A percentile compares a stretch with the other conserved stretches of the same genome.
These are phyloP conservation scores for Tricholoma saponaceum DNA, from an alignment of 768 basidiomycete species.

Conservation along the genomic window DNA sequence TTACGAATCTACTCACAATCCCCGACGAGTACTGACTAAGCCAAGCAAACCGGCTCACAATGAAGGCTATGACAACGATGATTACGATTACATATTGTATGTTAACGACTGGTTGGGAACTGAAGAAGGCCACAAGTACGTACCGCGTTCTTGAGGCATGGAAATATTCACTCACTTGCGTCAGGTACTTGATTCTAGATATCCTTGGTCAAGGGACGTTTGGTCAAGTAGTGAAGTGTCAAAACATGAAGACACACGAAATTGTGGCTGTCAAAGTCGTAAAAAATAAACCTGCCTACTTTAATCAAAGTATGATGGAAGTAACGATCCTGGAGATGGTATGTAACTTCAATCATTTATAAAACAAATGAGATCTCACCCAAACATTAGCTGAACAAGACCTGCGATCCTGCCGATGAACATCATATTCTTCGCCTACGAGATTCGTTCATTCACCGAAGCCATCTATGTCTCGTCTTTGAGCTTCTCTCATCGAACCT, in stretches of 20 bases:
- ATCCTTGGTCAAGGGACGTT: constrained; percentile 99
- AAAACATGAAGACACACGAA: constrained; percentile 99
- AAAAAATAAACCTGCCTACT: constrained; percentile 99
- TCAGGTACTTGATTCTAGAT: constrained; percentile 93
- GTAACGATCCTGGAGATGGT: constrained; percentile 96
- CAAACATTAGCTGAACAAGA: constrained; percentile 78
- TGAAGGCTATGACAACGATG: constrained; percentile 97
- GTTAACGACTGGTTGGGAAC: constrained; percentile 97
- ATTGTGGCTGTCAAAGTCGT: constrained; percentile 99
- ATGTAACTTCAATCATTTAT: constrained; percentile 27
- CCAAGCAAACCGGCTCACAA: constrained; percentile 95
- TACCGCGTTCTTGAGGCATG: constrained; percentile 3
- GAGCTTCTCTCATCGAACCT: constrained; percentile 95
- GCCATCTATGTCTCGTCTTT: constrained; percentile 95
- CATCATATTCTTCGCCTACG: constrained; percentile 94
- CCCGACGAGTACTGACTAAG: constrained; percentile 94
- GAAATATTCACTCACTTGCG: constrained; percentile 9
- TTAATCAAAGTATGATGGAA: constrained; percentile 99
- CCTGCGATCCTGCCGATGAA: constrained; percentile 89
- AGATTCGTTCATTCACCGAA: constrained; percentile 96
- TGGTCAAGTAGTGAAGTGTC: constrained; percentile 99
- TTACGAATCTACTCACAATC: constrained; percentile 94
- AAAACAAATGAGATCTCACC: constrained; percentile 3
- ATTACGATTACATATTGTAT: constrained; percentile 98
- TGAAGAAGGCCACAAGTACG: constrained; percentile 93